Conservation (phyloP, 306 rosid genomes). For the Betula pendula region DNA sequence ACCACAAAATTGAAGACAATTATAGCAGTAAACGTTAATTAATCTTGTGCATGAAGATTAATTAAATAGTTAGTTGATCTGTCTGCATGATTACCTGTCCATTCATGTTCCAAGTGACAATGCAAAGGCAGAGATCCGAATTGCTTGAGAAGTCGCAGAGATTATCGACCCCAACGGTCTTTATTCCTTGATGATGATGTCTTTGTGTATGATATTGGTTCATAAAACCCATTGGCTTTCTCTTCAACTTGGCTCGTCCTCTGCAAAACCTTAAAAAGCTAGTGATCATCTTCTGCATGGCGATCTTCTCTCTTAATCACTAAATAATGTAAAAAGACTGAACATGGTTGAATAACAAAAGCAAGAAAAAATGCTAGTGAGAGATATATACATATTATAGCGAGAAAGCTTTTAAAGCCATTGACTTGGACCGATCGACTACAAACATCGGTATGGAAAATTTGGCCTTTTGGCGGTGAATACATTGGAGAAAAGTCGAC, state of each 20-base stretch:
- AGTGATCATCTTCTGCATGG: background rate
- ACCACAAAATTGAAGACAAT: too few species aligned
- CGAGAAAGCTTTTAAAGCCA: conserved; percentile 8
- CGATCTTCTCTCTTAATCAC: background rate
- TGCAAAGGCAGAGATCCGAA: conserved; percentile 56
- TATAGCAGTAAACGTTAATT: too few species aligned
- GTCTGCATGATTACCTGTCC: too few species aligned
- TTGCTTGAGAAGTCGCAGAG: conserved; percentile 36
- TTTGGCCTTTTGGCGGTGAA: conserved; percentile 31
- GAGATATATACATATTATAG: too few species aligned
- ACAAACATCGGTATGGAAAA: conserved; percentile 4
- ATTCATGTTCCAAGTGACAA: conserved; percentile 83
- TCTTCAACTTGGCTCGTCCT: conserved; percentile 31
- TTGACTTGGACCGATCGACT: conserved; percentile 25
- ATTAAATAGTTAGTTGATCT: too few species aligned
- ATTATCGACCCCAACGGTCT: conserved; percentile 42
- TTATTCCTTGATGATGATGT: conserved; percentile 62
- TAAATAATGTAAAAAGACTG: background rate
- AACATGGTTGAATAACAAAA: background rate
- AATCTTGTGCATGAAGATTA: too few species aligned
- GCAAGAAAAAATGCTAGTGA: background rate
- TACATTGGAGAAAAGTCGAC: conserved; percentile 32
- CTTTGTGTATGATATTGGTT: too few species aligned
- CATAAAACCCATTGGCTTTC: conserved; percentile 31
- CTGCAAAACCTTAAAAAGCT: conserved; percentile 19